Conservation (phyloP, 176 grass and related monocot species). For the Saccharum spontaneum region DNA sequence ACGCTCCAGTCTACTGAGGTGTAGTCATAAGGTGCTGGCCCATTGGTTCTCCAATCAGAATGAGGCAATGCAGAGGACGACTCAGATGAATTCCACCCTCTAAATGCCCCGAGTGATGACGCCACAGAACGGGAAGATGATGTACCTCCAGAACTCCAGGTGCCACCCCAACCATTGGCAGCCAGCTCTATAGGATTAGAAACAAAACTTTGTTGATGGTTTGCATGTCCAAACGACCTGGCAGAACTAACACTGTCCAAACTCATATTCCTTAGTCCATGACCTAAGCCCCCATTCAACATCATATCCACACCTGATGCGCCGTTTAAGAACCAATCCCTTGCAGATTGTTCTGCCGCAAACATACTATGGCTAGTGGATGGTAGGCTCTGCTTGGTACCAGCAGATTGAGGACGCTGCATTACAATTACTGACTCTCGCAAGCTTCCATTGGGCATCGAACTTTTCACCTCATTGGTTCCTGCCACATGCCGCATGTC, state of each 20-base stretch:
- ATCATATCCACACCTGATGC: constrained; percentile 59
- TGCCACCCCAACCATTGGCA: constrained; percentile 68
- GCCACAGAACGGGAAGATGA: constrained; percentile 53
- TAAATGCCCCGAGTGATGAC: constrained; percentile 70
- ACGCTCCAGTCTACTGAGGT: constrained; percentile 95
- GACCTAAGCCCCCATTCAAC: constrained; percentile 62
- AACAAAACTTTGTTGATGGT: constrained; percentile 55
- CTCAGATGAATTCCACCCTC: constrained; percentile 55
- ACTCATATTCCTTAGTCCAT: constrained; percentile 58
- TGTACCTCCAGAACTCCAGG: constrained; percentile 52
- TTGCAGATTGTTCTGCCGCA: constrained; percentile 47
- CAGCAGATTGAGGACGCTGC: constrained; percentile 72
- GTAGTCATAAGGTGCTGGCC: constrained; percentile 63
- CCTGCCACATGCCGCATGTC: constrained; percentile 54
- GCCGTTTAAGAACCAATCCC: constrained; percentile 79
- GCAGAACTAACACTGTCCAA: constrained; percentile 48
- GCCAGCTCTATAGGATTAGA: constrained; percentile 67
- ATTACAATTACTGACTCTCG: constrained; percentile 81
- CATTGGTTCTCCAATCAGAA: constrained; percentile 69
- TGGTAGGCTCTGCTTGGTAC: constrained; percentile 68
- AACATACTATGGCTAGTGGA: constrained; percentile 69
- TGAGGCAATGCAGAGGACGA: constrained; percentile 37
- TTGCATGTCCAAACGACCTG: constrained; percentile 53
- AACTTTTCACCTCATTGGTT: constrained; percentile 54
- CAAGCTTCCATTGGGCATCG: constrained; percentile 48